Conservation (phyloP, 192 early-diverging fungal genomes). For the Chytriomyces sp. region DNA sequence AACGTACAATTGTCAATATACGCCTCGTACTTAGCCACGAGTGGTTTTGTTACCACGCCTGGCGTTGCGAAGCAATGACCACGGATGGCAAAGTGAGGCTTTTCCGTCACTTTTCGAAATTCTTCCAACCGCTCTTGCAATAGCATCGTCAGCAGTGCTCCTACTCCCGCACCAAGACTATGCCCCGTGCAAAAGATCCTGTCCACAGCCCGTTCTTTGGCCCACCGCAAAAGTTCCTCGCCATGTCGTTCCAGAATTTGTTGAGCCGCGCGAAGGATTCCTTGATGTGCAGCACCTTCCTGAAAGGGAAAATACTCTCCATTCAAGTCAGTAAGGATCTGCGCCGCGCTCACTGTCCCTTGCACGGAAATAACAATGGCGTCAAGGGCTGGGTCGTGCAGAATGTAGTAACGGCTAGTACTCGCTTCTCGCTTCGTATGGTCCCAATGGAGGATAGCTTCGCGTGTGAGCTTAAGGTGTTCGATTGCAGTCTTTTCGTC, state of each 20-base stretch:
- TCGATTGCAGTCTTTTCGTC: constrained; percentile 46
- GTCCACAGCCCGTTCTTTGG: constrained; percentile 23
- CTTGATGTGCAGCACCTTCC: constrained; percentile 43
- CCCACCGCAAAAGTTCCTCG: constrained; percentile 43
- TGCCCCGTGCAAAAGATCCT: constrained; percentile 44
- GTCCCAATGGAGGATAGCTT: constrained; percentile 48
- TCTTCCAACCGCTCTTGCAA: constrained; percentile 31
- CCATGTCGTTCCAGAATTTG: constrained; percentile 40
- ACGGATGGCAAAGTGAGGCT: constrained; percentile 32
- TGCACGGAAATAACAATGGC: constrained; percentile 45
- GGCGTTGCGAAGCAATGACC: constrained; percentile 46
- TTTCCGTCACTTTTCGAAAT: constrained; percentile 18
- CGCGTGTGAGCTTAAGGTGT: constrained; percentile 36
- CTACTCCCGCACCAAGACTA: constrained; percentile 47
- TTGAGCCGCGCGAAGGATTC: constrained; percentile 44
- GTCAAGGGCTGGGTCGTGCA: constrained; percentile 38
- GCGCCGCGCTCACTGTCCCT: constrained; percentile 36
- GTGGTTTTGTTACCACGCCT: constrained; percentile 32
- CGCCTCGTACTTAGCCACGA: constrained; percentile 31
- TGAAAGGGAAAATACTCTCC: constrained; percentile 47
- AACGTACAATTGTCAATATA: constrained; percentile 33
- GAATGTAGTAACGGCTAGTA: constrained; percentile 45
- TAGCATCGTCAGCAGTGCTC: constrained; percentile 39
- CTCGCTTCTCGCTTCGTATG: constrained; percentile 39
- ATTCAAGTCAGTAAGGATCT: constrained; percentile 43